phyloP scores from a whole-genome alignment of 306 rosid species.

The Medicago truncatula region MtrunA17r5.0-ANR NC_053048.1:10735001-10735500 shows the following conservation, averaged over 20 bases:
- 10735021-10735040: background rate
- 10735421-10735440: background rate
- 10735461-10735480: background rate
- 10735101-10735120: constrained; percentile 6
- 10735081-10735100: background rate
- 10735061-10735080: too few relatives aligned
- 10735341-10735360: background rate
- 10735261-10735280: background rate
- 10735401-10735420: background rate
- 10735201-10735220: constrained; percentile 22
- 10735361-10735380: background rate
- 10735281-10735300: background rate
- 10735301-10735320: background rate
- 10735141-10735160: background rate
- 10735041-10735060: too few relatives aligned
- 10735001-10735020: background rate
- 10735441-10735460: background rate
- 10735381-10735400: background rate
- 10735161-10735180: constrained; percentile 21
- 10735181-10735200: constrained; percentile 9
- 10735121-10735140: background rate
- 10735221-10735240: background rate
- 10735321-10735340: background rate
- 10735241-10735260: background rate
- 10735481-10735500: background rate